phyloP scores from a whole-genome alignment of 352 stramenopile species.

The Globisporangium okanoganense region DNA sequence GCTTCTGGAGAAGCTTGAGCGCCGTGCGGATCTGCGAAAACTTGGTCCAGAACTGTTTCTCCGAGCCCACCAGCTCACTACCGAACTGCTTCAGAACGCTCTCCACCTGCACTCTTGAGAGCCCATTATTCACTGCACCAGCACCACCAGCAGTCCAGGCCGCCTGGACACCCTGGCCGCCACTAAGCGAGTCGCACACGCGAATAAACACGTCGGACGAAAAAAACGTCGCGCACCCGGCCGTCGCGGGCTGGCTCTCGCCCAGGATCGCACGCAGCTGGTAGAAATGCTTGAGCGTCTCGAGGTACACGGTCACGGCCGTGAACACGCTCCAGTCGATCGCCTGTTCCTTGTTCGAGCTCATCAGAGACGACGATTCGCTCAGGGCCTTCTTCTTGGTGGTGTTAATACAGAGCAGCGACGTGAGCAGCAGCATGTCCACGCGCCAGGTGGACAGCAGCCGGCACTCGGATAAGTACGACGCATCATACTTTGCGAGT shows the following conservation, averaged over 20 bases:
- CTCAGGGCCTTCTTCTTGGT: conserved; percentile 12
- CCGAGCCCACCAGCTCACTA: not conserved
- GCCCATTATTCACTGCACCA: not conserved
- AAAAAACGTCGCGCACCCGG: conserved; percentile 49
- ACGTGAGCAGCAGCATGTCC: conserved; percentile 57
- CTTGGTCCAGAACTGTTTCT: not conserved
- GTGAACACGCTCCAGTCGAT: conserved; percentile 54
- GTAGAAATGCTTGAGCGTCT: conserved; percentile 52
- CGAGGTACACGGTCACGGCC: conserved; percentile 39
- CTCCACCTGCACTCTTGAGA: conserved; percentile 28
- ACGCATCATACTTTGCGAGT: conserved; percentile 45
- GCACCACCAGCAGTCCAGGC: conserved; percentile 17
- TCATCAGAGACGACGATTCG: not conserved
- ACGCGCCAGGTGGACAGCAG: conserved; percentile 37
- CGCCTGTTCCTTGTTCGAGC: conserved; percentile 24
- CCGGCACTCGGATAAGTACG: conserved; percentile 22
- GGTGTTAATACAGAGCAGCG: conserved; percentile 31
- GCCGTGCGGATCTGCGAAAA: not conserved
- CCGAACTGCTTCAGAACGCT: conserved; percentile 1
- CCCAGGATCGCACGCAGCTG: conserved; percentile 50
- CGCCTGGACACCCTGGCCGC: conserved; percentile 2
- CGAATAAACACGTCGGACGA: conserved; percentile 63
- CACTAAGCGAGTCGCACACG: conserved; percentile 26
- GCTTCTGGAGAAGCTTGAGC: conserved; percentile 3
- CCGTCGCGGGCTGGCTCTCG: conserved; percentile 29